Conservation (phyloP, 2,329 filamentous ascomycete species). For the Aspergillus luchuensis region DNA sequence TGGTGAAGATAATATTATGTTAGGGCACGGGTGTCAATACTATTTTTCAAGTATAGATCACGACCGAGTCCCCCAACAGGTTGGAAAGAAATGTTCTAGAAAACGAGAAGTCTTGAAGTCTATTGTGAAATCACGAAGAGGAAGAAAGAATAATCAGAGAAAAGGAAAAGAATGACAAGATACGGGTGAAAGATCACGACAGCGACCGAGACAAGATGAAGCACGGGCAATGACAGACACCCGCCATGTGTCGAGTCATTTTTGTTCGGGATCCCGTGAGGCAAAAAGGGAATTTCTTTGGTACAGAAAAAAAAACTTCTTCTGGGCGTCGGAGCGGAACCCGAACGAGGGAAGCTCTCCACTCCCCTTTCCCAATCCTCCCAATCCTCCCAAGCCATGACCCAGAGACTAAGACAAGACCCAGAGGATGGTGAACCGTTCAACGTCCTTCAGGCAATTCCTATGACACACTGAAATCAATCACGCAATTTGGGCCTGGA, state of each 20-base stretch:
- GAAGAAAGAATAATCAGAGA: not conserved
- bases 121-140: too few species aligned
- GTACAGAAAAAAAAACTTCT: not conserved
- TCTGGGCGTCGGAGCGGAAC: slow-evolving; percentile 7
- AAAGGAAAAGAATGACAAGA: not conserved
- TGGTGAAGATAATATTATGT: too few species aligned
- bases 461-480: slow-evolving; percentile 32
- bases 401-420: too few species aligned
- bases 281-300: not conserved
- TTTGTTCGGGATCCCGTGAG: too few species aligned
- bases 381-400: too few species aligned
- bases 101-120: not conserved
- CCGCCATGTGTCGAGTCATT: too few species aligned
- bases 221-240: too few species aligned
- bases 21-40: not conserved
- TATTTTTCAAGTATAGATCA: not conserved
- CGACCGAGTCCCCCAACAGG: not conserved
- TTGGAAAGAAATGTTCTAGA: not conserved
- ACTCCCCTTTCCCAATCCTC: not conserved
- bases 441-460: slow-evolving; percentile 1
- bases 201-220: not conserved
- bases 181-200: not conserved
- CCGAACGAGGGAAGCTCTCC: slow-evolving; percentile 8
- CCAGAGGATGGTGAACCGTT: not conserved
- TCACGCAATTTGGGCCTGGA: slow-evolving; percentile 27